Base-by-base conservation (phyloP, 495 filamentous ascomycete species). In the Hyaloscypha bicolor region DNA sequence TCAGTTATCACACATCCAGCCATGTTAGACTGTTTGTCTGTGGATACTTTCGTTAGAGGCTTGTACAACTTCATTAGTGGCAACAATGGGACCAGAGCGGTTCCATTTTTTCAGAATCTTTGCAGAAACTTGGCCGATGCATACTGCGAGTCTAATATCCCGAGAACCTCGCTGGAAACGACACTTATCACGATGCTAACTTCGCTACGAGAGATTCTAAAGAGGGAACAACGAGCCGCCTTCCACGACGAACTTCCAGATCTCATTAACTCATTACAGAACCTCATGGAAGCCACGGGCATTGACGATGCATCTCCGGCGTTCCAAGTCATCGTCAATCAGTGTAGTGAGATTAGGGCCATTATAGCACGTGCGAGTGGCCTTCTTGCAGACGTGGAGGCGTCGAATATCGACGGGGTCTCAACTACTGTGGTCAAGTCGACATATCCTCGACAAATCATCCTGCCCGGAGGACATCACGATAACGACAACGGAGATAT, bases 401-500 rank as follows among this genome's bases (percentile, higher is more conserved):
- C 22, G 25, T 19, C 48, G 14, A 22, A 33, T 30, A 33, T 68
- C 31, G 6, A 61, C 33, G 63, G 56, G 12, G 62, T 69, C 57
- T 64, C 56, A 42, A 64, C 62, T 16, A 51, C 62, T 29, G 31
- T 56, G 11, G 32, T 60, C 11, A 61, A 53, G 33, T 65, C 61
- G 19, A 66, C 60, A 51, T 66, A 65, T 60, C 60, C 60, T 63
- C 57, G 53, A 22, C 12, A 66, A 29, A 60, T 63, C 37, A 57
- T 59, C 33, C 4, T 63, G 4, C 60, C 55, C 32, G 45, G 62
- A 55, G 62, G 56, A 6, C 53, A 89, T 1, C 90, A 93, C 64
- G 84, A 91, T 71, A 93, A 92, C 51, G 65, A 68, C 69, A 74
- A 84, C 30, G 78, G 71, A 0, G 76, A 85, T 69, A 90, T 91